Evolutionary conservation across 176 grass and related monocot genomes (phyloP), one percentile per base, ranked within the genome.

Genomic region (Calamus simplicifolius): DNA sequence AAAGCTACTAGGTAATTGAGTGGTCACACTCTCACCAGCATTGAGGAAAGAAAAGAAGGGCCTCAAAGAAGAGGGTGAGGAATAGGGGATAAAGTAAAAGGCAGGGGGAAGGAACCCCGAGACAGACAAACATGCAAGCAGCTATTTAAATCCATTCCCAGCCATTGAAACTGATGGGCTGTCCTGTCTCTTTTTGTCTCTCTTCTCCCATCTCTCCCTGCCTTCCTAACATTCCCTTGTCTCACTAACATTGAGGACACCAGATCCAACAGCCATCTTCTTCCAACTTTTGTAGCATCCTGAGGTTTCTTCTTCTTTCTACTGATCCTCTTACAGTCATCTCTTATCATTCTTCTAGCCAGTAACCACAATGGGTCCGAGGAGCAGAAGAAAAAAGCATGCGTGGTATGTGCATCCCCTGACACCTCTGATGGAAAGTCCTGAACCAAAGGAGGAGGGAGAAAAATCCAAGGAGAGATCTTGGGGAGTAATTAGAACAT

Each of bases 391-490:
- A 66, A 80, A 61, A 55, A 43, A 28, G 19, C 69, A 61, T 35
- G 50, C 6, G 49, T 59, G 30, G 38, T 73, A 30, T 68, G 70
- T 56, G 54, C 73, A 49, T 4, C 76, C 70, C 5, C 56, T 80
- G 16, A 57, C 61, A 16, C 77, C 77, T 52, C 29, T 80, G 19
- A 55, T 66, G 7, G 77, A 80, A 73, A 69, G 66, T 29, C 77
- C 63, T 48, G 69, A 80, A 38, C 77, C 77, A 29, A 69, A 80
- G 54, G 64, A 48, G 15, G 62, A 80, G 19, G 18, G 56, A 43
- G 62, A 73, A 38, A 68, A 57, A 38, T n/a, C 48, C 16, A 56
- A 62, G 29, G 77, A 80, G 62, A 61, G 56, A 3, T 73, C 48
- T 16, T 80, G 77, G 77, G 56, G 68, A 14, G 30, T 62, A 27